These are phyloP conservation scores for Trichoderma hamatum DNA, from an alignment of 2,329 filamentous ascomycete species.

Conservation along the genomic window DNA sequence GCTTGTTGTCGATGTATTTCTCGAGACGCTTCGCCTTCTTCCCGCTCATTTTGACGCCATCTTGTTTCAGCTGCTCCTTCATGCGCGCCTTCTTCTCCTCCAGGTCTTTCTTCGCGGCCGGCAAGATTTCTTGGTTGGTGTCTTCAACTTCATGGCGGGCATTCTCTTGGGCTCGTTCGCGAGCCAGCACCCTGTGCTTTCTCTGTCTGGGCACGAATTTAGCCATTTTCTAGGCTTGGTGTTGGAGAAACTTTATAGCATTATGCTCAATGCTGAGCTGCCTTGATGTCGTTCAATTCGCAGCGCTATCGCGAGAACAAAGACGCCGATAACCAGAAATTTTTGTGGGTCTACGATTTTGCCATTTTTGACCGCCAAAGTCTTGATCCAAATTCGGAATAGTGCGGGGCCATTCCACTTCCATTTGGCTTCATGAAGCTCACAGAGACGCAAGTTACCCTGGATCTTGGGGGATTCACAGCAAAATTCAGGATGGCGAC, in stretches of 20 bases:
- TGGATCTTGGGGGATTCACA: background rate
- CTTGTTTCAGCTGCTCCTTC: constrained; percentile 55
- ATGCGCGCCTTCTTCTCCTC: constrained; percentile 60
- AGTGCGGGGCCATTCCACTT: constrained; percentile 38
- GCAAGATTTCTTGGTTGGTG: constrained; percentile 43
- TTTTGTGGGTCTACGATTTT: constrained; percentile 42
- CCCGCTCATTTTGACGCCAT: constrained; percentile 59
- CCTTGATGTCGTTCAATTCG: constrained; percentile 24
- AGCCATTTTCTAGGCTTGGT: constrained; percentile 44
- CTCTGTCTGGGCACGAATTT: constrained; percentile 66
- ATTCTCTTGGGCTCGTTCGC: constrained; percentile 55
- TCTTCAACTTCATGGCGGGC: constrained; percentile 45
- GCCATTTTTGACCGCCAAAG: constrained; percentile 43
- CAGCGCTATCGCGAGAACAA: constrained; percentile 9
- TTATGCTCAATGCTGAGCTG: constrained; percentile 28
- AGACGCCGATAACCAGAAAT: constrained; percentile 35
- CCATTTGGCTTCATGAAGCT: background rate
- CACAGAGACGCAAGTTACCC: constrained; percentile 6
- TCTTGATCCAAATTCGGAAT: constrained; percentile 36
- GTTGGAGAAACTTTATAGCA: constrained; percentile 21
- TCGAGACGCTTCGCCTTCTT: constrained; percentile 70
- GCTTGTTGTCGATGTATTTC: constrained; percentile 81
- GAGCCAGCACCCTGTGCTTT: constrained; percentile 70
- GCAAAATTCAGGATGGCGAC: constrained; percentile 41
- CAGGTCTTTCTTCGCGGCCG: constrained; percentile 51